These are phyloP conservation scores for Kwoniella sp. DNA, from an alignment of 768 basidiomycete species.

Conservation along the genomic window DNA sequence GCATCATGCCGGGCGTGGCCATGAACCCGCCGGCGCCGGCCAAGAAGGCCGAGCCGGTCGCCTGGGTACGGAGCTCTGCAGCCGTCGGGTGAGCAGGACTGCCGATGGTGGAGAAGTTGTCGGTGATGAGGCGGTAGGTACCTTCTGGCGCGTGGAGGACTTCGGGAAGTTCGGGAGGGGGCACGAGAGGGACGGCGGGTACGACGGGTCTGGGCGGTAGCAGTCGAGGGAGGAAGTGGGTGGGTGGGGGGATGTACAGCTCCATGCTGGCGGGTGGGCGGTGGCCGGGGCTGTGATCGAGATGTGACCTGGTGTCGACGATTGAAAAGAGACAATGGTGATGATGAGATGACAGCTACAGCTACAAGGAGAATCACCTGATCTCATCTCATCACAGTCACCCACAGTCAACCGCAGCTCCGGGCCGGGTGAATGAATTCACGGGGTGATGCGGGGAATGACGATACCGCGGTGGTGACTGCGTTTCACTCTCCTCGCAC, in stretches of 20 bases:
- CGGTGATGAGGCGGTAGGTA: slow-evolving; percentile 25
- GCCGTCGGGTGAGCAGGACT: slow-evolving; percentile 26
- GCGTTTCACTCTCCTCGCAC: too few relatives aligned
- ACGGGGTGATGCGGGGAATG: too few relatives aligned
- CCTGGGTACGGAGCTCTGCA: slow-evolving; percentile 10
- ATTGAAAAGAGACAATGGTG: too few relatives aligned
- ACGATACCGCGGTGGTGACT: too few relatives aligned
- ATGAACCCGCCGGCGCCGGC: slow-evolving; percentile 37
- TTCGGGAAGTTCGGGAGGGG: slow-evolving; percentile 36
- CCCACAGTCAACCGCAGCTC: too few relatives aligned
- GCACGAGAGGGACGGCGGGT: slow-evolving; percentile 41
- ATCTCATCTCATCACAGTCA: too few relatives aligned
- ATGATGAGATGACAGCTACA: too few relatives aligned
- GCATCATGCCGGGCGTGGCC: slow-evolving; percentile 18
- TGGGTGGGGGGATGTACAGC: slow-evolving; percentile 43
- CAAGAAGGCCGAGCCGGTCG: slow-evolving; percentile 17
- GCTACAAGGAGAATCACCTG: too few relatives aligned
- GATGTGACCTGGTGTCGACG: too few relatives aligned
- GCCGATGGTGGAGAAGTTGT: slow-evolving; percentile 35
- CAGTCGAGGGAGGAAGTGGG: slow-evolving; percentile 30
- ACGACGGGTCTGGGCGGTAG: slow-evolving; percentile 39
- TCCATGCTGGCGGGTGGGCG: too few relatives aligned
- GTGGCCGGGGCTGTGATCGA: too few relatives aligned
- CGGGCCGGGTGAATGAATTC: too few relatives aligned
- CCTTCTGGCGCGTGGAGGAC: slow-evolving; percentile 43